phyloP scores from a whole-genome alignment of 2,329 filamentous ascomycete genomes.

The Hypoxylon sp. region DNA sequence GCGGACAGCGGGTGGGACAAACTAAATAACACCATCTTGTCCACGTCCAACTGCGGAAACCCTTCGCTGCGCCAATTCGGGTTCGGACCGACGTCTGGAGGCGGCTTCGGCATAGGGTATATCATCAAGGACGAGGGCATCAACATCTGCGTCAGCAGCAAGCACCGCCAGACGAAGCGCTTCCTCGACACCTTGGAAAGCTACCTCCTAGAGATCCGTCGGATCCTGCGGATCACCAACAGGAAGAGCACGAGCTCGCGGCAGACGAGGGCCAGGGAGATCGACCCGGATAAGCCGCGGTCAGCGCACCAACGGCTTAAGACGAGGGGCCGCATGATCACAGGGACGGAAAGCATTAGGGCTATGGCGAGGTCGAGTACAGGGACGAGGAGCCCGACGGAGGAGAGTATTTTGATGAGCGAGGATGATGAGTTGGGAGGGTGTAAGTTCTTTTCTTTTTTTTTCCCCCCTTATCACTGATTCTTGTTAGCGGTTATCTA shows the following conservation, averaged over 20 bases:
- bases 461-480: conserved; percentile 21
- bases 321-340: conserved; percentile 80
- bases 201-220: conserved; percentile 91
- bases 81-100: conserved; percentile 92
- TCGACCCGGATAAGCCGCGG: conserved; percentile 58
- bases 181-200: conserved; percentile 91
- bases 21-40: conserved; percentile 93
- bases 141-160: conserved; percentile 91
- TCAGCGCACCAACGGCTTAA: conserved; percentile 69
- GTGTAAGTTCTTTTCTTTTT: conserved; percentile 75
- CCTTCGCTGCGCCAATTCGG: conserved; percentile 95
- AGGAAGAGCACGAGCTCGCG: conserved; percentile 60
- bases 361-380: conserved; percentile 58
- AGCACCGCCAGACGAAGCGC: conserved; percentile 92
- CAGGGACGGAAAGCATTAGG: conserved; percentile 64
- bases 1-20: conserved; percentile 93
- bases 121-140: conserved; percentile 97
- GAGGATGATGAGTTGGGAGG: conserved; percentile 93
- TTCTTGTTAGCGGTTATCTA: conserved; percentile 26
- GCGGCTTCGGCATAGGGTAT: conserved; percentile 97
- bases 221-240: conserved; percentile 80
- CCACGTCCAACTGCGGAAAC: conserved; percentile 99
- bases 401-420: conserved; percentile 79
- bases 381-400: conserved; percentile 72
- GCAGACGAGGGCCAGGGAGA: conserved; percentile 68